These are phyloP conservation scores for Alternaria burnsii DNA, from an alignment of 2,329 filamentous ascomycete species.

Conservation along the genomic window DNA sequence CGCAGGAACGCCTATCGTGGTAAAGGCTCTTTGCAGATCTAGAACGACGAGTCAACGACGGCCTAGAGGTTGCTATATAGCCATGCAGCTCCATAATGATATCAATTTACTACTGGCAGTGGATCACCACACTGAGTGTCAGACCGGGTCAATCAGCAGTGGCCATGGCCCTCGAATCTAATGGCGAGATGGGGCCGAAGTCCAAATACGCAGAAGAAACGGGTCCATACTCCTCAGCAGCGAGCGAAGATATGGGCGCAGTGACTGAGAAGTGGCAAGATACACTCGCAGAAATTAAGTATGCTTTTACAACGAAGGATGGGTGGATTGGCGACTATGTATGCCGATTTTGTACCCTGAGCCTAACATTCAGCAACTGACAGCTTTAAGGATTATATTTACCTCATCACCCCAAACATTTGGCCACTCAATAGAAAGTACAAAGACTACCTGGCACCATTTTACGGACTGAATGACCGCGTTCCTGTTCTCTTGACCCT, in stretches of 20 bases:
- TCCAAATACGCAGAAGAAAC: constrained; percentile 9
- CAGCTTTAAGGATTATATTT: constrained; percentile 48
- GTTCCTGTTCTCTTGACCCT: constrained; percentile 38
- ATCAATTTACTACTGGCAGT: no score
- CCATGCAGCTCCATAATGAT: background rate
- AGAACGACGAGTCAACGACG: constrained; percentile 8
- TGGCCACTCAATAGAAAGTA: constrained; percentile 38
- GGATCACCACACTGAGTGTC: background rate
- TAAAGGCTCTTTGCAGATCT: background rate
- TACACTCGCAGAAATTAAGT: constrained; percentile 29
- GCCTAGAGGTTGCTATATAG: constrained; percentile 1
- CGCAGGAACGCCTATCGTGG: constrained; percentile 10
- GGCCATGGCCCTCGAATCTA: constrained; percentile 1
- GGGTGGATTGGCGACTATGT: constrained; percentile 55
- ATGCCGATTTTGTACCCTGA: constrained; percentile 2
- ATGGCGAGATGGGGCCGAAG: constrained; percentile 3
- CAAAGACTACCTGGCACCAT: constrained; percentile 36
- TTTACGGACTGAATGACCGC: constrained; percentile 39
- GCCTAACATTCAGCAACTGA: constrained; percentile 1
- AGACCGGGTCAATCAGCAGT: background rate
- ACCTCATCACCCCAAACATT: constrained; percentile 35
- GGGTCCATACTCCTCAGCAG: constrained; percentile 13
- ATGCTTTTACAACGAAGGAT: constrained; percentile 49
- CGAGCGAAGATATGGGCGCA: constrained; percentile 8
- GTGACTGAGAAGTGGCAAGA: constrained; percentile 18